A percentile compares a stretch with the other conserved stretches of the same genome.
Evolutionary conservation across 1,284 basidiomycete species (phyloP).

Genomic region (Leccinum variabile): DNA sequence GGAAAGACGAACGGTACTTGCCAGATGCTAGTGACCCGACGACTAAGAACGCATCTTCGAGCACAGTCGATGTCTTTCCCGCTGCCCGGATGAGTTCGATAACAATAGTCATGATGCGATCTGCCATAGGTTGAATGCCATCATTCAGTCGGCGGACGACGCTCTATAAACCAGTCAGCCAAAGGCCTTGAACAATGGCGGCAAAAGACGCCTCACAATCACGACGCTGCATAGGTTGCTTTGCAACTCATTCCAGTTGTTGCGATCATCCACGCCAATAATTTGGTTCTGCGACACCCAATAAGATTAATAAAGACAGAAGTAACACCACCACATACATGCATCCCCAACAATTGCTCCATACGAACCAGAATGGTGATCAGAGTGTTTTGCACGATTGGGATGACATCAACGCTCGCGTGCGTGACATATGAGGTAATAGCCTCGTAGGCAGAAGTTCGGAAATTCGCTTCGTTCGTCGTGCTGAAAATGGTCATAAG

Average conservation of each 20-base stretch:
- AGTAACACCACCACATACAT: slow-evolving; percentile 44
- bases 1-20: slow-evolving; percentile 28
- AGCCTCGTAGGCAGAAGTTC: slow-evolving; percentile 96
- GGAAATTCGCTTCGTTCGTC: slow-evolving; percentile 89
- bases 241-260: slow-evolving; percentile 99
- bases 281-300: slow-evolving; percentile 74
- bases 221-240: slow-evolving; percentile 93
- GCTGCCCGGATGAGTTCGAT: slow-evolving; percentile 85
- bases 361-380: slow-evolving; percentile 85
- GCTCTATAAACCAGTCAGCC: slow-evolving; percentile 47
- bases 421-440: slow-evolving; percentile 86
- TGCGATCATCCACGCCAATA: slow-evolving; percentile 92
- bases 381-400: slow-evolving; percentile 82
- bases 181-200: not conserved
- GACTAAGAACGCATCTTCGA: slow-evolving; percentile 96
- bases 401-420: slow-evolving; percentile 79
- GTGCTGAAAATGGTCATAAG: slow-evolving; percentile 47
- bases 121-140: slow-evolving; percentile 86
- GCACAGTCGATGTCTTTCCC: slow-evolving; percentile 91
- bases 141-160: slow-evolving; percentile 82
- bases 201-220: slow-evolving; percentile 53
- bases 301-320: slow-evolving; percentile 4
- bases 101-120: slow-evolving; percentile 93
- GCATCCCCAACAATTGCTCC: slow-evolving; percentile 84
- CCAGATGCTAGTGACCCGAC: slow-evolving; percentile 86